A percentile compares a stretch with the other conserved stretches of the same genome.
Conservation (phyloP, 257 asterid genomes). For the Solanum sitiens region DNA sequence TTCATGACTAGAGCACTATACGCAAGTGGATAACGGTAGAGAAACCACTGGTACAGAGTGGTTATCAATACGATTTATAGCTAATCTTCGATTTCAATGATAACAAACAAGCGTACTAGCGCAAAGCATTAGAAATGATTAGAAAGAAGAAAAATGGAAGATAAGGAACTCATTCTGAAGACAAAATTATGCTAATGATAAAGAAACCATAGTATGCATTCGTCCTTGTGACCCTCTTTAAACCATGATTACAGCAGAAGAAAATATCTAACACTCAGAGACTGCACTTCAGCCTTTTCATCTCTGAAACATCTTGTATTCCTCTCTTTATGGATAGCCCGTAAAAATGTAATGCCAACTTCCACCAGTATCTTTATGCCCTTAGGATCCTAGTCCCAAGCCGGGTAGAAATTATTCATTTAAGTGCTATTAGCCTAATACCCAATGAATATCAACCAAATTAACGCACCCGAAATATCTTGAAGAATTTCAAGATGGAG, state of each 20-base stretch:
- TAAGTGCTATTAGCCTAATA: neutral
- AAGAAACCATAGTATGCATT: neutral
- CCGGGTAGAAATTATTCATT: neutral
- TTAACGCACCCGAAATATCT: neutral
- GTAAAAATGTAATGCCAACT: neutral
- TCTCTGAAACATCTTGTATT: neutral
- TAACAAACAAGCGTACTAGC: neutral
- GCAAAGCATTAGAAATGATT: neutral
- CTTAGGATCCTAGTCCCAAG: neutral
- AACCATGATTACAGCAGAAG: neutral
- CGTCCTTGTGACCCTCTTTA: neutral
- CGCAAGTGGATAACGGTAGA: neutral
- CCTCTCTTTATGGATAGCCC: neutral
- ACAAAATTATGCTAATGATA: neutral
- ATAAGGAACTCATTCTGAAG: neutral
- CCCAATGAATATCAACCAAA: neutral
- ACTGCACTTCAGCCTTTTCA: neutral
- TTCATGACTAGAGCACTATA: neutral
- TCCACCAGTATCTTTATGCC: neutral
- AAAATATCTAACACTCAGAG: neutral
- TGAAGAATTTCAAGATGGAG: neutral
- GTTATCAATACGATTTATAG: neutral
- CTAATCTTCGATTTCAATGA: neutral
- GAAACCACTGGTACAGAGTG: neutral
- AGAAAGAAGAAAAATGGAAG: neutral